phyloP scores from a whole-genome alignment of 2,329 filamentous ascomycete genomes.

The Hymenoscyphus fraxineus region DNA sequence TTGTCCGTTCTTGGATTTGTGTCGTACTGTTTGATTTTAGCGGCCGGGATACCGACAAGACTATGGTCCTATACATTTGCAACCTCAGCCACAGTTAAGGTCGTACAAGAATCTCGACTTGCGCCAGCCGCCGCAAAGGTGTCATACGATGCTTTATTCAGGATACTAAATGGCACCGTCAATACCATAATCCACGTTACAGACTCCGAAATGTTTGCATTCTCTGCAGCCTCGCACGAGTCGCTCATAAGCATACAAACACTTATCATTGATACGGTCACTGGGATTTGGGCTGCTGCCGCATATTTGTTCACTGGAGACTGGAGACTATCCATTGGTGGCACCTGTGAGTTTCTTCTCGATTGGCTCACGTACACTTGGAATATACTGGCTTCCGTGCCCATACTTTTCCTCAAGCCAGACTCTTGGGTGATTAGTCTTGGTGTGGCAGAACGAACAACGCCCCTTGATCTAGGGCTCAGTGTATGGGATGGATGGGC shows the following conservation, averaged over 20 bases:
- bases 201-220: slow-evolving; percentile 65
- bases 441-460: slow-evolving; percentile 39
- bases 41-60: slow-evolving; percentile 21
- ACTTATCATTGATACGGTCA: slow-evolving; percentile 43
- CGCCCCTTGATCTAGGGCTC: slow-evolving; percentile 49
- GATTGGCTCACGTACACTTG: slow-evolving; percentile 11
- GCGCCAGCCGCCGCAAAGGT: slow-evolving; percentile 24
- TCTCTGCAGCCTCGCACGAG: slow-evolving; percentile 72
- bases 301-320: slow-evolving; percentile 46
- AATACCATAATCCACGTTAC: slow-evolving; percentile 43
- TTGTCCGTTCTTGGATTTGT: slow-evolving; percentile 61
- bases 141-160: slow-evolving; percentile 28
- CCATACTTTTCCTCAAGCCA: slow-evolving; percentile 42
- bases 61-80: slow-evolving; percentile 17
- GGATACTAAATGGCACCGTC: slow-evolving; percentile 48
- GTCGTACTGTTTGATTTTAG: slow-evolving; percentile 36
- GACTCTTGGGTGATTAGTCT: slow-evolving; percentile 58
- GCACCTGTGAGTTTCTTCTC: slow-evolving; percentile 11
- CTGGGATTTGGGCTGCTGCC: slow-evolving; percentile 38
- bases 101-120: slow-evolving; percentile 8
- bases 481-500: slow-evolving; percentile 66
- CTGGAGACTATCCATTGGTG: slow-evolving; percentile 33
- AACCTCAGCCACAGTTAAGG: background rate
- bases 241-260: slow-evolving; percentile 60
- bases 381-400: slow-evolving; percentile 33